These are phyloP conservation scores for Alternaria triticimaculans DNA, from an alignment of 2,329 filamentous ascomycete species.

Conservation along the genomic window DNA sequence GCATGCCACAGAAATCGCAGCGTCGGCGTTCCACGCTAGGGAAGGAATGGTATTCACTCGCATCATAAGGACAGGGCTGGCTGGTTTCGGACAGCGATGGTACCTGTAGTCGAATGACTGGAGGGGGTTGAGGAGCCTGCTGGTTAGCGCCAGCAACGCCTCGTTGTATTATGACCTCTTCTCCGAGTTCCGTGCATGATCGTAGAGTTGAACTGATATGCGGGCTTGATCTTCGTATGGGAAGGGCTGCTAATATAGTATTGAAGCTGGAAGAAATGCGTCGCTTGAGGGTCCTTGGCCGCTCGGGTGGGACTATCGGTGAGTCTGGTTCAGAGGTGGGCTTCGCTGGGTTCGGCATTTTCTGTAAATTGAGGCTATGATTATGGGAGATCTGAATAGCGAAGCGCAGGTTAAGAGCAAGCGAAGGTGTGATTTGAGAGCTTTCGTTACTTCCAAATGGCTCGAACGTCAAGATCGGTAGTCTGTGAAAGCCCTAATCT, in stretches of 20 bases:
- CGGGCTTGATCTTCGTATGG: constrained; percentile 7
- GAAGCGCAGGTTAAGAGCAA: not conserved
- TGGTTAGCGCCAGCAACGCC: not conserved
- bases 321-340: not conserved
- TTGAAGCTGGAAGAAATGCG: constrained; percentile 23
- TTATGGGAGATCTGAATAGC: not conserved
- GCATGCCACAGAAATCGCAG: constrained; percentile 25
- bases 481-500: not conserved
- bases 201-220: not conserved
- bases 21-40: constrained; percentile 22
- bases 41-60: constrained; percentile 25
- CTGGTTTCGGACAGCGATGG: constrained; percentile 12
- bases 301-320: constrained; percentile 2
- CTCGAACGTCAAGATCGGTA: not conserved
- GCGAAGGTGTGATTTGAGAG: not conserved
- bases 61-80: constrained; percentile 24
- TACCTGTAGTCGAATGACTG: constrained; percentile 7
- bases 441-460: not conserved
- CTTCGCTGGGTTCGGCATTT: constrained; percentile 3
- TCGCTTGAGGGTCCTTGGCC: constrained; percentile 20
- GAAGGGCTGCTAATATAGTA: constrained; percentile 9
- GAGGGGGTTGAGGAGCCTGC: not conserved
- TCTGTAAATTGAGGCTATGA: not conserved
- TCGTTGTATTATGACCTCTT: not conserved
- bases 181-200: constrained; percentile 6